phyloP scores from a whole-genome alignment of 495 filamentous ascomycete genomes.

The Xylaria palmicola region DNA sequence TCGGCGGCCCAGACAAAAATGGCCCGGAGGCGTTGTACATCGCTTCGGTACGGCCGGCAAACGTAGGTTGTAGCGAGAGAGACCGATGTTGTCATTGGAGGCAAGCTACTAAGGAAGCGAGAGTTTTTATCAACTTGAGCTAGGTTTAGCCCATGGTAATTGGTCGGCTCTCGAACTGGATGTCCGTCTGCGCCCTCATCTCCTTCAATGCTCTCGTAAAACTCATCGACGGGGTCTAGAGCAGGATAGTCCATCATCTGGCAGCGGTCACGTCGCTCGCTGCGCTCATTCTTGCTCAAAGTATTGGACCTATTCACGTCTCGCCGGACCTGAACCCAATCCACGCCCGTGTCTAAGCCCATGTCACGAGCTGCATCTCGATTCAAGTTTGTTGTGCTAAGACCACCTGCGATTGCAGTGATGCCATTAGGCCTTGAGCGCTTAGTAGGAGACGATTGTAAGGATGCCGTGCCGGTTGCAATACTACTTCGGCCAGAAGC shows the following conservation, averaged over 20 bases:
- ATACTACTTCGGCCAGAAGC: slow-evolving; percentile 87
- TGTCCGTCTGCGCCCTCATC: slow-evolving; percentile 86
- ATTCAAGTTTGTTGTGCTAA: slow-evolving; percentile 28
- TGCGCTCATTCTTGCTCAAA: slow-evolving; percentile 80
- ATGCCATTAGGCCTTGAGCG: slow-evolving; percentile 39
- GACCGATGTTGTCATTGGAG: slow-evolving; percentile 80
- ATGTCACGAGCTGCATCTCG: slow-evolving; percentile 63
- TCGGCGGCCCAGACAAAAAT: slow-evolving; percentile 98
- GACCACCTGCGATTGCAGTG: slow-evolving; percentile 54
- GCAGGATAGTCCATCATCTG: slow-evolving; percentile 92
- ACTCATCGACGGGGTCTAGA: slow-evolving; percentile 81
- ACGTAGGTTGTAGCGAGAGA: slow-evolving; percentile 88
- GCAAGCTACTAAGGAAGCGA: slow-evolving; percentile 85
- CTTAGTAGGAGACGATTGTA: slow-evolving; percentile 26
- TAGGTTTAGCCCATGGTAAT: slow-evolving; percentile 78
- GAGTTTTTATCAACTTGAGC: slow-evolving; percentile 92
- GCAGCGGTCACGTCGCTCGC: slow-evolving; percentile 84
- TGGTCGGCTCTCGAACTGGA: slow-evolving; percentile 76
- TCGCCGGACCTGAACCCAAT: slow-evolving; percentile 94
- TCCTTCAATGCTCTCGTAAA: slow-evolving; percentile 82
- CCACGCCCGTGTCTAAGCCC: slow-evolving; percentile 63
- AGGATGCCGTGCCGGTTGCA: slow-evolving; percentile 53
- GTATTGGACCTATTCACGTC: slow-evolving; percentile 96
- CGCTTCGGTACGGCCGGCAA: slow-evolving; percentile 91
- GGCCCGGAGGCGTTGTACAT: slow-evolving; percentile 86